Evolutionary conservation across 495 filamentous ascomycete genomes (phyloP), one percentile per base, ranked within the genome.

Genomic region (Hypoxylon crocopeplum): DNA sequence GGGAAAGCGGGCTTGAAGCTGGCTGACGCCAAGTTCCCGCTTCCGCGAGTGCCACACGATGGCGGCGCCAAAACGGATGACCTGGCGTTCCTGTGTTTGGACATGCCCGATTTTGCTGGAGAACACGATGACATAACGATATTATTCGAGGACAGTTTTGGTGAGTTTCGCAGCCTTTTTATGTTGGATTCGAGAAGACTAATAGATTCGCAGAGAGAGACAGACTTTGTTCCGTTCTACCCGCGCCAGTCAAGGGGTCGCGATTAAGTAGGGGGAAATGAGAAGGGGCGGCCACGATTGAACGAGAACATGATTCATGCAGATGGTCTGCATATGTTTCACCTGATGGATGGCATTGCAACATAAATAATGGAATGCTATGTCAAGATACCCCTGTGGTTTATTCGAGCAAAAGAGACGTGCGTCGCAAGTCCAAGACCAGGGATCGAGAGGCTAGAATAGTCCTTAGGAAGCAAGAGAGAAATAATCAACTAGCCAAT

Each of bases 71-170:
- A 62, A 22, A 64, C 45, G 19, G 75, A 79, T 12, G 79, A 83
- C 19, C 81, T 83, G 45, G 79, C 82, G 17, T 96, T 93, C 74
- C 77, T 94, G 16, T 92, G 88, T 68, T 72, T 96, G 51, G 92
- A 97, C 69, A 79, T 89, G 79, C 87, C 89, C 3, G 92, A 95
- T 48, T 92, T 93, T 74, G 88, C 91, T 0, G 87, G 88, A 15
- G 91, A 95, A 74, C 90, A 95, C 70, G 92, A 96, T 72, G 92
- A 97, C 75, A 88, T 97, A 64, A 77, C 85, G 17, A 88, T 97
- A 64, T 66, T 84, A 19, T 97, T 97, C 77, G 90, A 95, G 36
- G 85, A 75, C 21, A 87, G 88, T 67, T 71, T 82, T 64, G 89
- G 92, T 96, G 78, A 72, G 89, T 82, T 38, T 24, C 22, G 24